phyloP scores from a whole-genome alignment of 352 stramenopile species.

The Pythium pyrilobum region DNA sequence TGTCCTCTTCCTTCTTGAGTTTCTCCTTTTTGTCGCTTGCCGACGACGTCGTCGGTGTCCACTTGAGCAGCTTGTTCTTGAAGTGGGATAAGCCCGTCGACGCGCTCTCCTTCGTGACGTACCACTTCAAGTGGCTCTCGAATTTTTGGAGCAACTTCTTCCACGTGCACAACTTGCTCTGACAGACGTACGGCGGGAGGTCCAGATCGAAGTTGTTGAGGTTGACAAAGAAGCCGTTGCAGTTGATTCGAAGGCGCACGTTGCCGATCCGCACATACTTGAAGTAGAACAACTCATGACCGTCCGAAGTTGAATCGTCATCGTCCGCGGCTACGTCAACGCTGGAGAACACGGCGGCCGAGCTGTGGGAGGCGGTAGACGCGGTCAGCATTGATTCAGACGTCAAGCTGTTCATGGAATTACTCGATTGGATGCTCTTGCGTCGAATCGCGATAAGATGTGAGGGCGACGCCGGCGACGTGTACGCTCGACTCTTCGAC shows the following conservation, averaged over 20 bases:
- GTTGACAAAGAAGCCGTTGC: conserved; percentile 84
- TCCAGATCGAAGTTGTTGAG: conserved; percentile 77
- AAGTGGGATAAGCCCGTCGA: conserved; percentile 81
- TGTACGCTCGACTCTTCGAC: conserved; percentile 5
- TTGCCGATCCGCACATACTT: conserved; percentile 83
- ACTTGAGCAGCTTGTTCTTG: conserved; percentile 84
- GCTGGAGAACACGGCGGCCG: not conserved
- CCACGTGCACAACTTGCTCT: conserved; percentile 76
- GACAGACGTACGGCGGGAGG: conserved; percentile 69
- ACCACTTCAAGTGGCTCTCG: conserved; percentile 78
- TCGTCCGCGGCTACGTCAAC: conserved; percentile 31
- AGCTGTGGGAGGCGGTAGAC: not conserved
- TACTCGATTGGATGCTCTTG: conserved; percentile 18
- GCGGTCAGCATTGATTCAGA: conserved; percentile 8
- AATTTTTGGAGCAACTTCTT: conserved; percentile 83
- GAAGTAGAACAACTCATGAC: conserved; percentile 80
- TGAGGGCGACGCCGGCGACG: conserved; percentile 6
- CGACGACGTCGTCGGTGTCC: conserved; percentile 34
- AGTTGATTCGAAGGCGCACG: conserved; percentile 74
- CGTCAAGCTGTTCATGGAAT: not conserved
- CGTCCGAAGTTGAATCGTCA: conserved; percentile 42
- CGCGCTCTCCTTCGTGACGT: conserved; percentile 75
- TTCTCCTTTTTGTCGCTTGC: conserved; percentile 59
- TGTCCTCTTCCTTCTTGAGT: conserved; percentile 57
- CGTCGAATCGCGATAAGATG: conserved; percentile 1